Evolutionary conservation across 148 eudicot genomes (phyloP), one percentile per base, ranked within the genome.

Genomic region (Rhododendron molle): DNA sequence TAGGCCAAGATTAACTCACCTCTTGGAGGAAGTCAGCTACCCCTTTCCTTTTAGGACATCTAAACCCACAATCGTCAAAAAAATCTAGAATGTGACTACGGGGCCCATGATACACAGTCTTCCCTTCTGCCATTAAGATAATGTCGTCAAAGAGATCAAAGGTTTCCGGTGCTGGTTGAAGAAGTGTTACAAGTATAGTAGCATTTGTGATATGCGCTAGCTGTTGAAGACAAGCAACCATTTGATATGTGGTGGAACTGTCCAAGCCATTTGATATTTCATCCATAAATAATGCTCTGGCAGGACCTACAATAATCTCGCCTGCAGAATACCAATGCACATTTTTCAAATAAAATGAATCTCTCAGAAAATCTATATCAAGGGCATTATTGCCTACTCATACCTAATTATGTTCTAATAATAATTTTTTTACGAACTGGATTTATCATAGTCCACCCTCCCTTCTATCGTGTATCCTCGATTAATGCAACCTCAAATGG

Each of bases 271-370:
- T 69, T 69, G 74, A 69, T 69, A 69, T 69, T 69, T 28, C 74
- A 69, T 69, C 74, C 74, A 69, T 69, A 69, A 69, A 69, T 13
- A 69, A 4, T 13, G 38, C 93, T 85, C 85, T 94, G 71, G 93
- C 89, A 10, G 99, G 96, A 60, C 99, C 99, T 58, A 96, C 94
- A 73, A 95, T 90, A 97, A 96, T 96, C 91, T 96, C 97, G 28
- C 96, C 99, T 96, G 89, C 54, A 69, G 14, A 28, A 28, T 28
- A 69, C 36, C 36, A 28, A 69, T 26, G 32, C 16, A 30, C 74
- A 12, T 26, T 69, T 67, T 67, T n/a, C n/a, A n/a, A n/a, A n/a
- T 8, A n/a, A 62, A 62, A 62, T 62, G 30, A 23, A 21, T n/a
- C 12, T 62, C 71, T 58, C n/a, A 58, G 9, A 8, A 21, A 60